phyloP scores from a whole-genome alignment of 73 alveolate genomes.

The Uronychia setigera region DNA sequence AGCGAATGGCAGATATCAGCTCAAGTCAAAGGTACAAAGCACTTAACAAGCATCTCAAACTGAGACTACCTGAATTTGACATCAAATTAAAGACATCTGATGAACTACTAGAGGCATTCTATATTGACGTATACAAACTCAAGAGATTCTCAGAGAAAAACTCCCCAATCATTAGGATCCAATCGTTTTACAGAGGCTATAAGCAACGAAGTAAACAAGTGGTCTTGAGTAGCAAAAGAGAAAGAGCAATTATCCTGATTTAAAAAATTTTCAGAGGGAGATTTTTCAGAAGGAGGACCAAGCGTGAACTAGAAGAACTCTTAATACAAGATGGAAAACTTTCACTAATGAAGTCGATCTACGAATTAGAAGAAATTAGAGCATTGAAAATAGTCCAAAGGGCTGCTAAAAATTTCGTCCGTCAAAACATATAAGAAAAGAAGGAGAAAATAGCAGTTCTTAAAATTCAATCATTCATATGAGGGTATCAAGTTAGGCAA shows the following conservation, averaged over 20 bases:
- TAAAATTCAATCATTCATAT: not conserved
- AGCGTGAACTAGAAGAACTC: conserved; percentile 16
- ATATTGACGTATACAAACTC: conserved; percentile 58
- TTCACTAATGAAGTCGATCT: conserved; percentile 2
- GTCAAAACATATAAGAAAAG: not conserved
- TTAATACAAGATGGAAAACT: conserved; percentile 17
- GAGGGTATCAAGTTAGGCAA: not conserved
- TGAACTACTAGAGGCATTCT: conserved; percentile 48
- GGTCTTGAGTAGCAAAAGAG: conserved; percentile 23
- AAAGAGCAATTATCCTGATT: conserved; percentile 40
- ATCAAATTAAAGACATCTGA: conserved; percentile 55
- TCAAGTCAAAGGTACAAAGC: conserved; percentile 50
- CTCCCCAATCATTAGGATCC: conserved; percentile 51
- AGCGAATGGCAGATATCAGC: conserved; percentile 57
- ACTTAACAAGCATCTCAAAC: conserved; percentile 51
- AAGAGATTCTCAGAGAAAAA: conserved; percentile 59
- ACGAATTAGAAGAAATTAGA: not conserved
- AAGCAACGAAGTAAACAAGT: conserved; percentile 17
- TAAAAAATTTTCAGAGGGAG: conserved; percentile 40
- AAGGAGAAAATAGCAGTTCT: not conserved
- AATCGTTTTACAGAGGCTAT: conserved; percentile 58
- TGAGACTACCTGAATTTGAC: conserved; percentile 52
- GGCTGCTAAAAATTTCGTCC: not conserved
- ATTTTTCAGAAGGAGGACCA: conserved; percentile 13
- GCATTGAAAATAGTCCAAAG: conserved; percentile 14